These are phyloP conservation scores for Pleoardoris graminearum DNA, from an alignment of 2,329 filamentous ascomycete species.

Conservation along the genomic window DNA sequence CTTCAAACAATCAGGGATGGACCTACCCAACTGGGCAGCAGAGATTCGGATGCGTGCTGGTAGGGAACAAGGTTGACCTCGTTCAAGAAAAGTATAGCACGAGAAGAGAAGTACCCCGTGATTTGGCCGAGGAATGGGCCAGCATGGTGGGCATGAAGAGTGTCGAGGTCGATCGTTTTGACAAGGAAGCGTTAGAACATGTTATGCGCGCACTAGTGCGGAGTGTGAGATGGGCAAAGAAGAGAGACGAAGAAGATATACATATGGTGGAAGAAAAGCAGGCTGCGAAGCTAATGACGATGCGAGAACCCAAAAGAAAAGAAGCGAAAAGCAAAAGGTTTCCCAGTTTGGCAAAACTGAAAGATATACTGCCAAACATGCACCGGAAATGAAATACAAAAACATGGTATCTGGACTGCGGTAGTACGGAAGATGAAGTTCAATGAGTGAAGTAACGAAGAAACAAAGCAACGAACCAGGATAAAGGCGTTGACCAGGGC, in stretches of 20 bases:
- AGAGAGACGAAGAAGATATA: slow-evolving; percentile 7
- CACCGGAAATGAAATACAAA: too few species aligned
- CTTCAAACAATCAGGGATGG: neutral
- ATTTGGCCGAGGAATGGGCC: slow-evolving; percentile 16
- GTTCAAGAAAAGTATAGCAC: neutral
- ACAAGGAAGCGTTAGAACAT: slow-evolving; percentile 4
- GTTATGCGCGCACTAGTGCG: slow-evolving; percentile 14
- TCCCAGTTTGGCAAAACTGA: neutral
- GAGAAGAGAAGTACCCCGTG: slow-evolving; percentile 13
- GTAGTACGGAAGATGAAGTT: too few species aligned
- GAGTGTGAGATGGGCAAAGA: slow-evolving; percentile 5
- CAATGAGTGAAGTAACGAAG: too few species aligned
- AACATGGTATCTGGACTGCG: too few species aligned
- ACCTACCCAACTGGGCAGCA: slow-evolving; percentile 1
- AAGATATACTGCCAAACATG: neutral
- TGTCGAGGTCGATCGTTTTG: slow-evolving; percentile 15
- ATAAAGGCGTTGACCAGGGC: too few species aligned
- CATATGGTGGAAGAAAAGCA: neutral
- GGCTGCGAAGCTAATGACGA: too few species aligned
- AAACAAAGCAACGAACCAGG: too few species aligned
- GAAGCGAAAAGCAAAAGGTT: neutral
- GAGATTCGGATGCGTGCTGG: slow-evolving; percentile 21
- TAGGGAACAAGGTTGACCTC: slow-evolving; percentile 21
- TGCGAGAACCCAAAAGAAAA: too few species aligned
- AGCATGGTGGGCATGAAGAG: slow-evolving; percentile 7